A percentile compares a stretch with the other conserved stretches of the same genome.
These are phyloP conservation scores for Metschnikowia peoriensis DNA, from an alignment of 805 yeast genomes.

Conservation along the genomic window DNA sequence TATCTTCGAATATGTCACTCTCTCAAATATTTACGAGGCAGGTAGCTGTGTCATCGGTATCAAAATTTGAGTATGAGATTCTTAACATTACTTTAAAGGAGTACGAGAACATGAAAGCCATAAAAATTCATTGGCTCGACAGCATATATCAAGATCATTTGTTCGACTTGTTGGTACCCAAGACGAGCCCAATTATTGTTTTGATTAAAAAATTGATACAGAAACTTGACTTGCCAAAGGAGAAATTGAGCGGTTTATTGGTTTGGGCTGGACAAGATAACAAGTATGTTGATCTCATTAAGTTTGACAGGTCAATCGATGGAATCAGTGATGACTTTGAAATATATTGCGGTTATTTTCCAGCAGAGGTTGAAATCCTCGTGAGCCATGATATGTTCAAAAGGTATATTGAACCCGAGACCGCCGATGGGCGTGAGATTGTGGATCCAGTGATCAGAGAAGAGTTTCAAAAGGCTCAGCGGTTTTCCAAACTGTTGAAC, in stretches of 20 bases:
- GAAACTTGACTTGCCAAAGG: constrained; percentile 51
- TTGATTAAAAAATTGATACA: constrained; percentile 55
- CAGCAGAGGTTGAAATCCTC: constrained; percentile 41
- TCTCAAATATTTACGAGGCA: constrained; percentile 42
- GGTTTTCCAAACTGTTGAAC: constrained; percentile 30
- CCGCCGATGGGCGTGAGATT: constrained; percentile 20
- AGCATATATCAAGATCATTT: constrained; percentile 66
- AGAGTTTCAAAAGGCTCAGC: constrained; percentile 19
- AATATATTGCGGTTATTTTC: constrained; percentile 42
- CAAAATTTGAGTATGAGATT: constrained; percentile 67
- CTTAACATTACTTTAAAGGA: constrained; percentile 73
- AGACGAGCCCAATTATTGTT: constrained; percentile 53
- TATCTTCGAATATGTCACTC: constrained; percentile 33
- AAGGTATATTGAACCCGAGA: constrained; percentile 21
- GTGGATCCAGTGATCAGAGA: constrained; percentile 23
- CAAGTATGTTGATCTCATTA: constrained; percentile 37
- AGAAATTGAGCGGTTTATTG: constrained; percentile 46
- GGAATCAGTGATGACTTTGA: constrained; percentile 35
- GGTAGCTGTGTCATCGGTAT: constrained; percentile 44
- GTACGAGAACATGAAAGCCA: constrained; percentile 68
- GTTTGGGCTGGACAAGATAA: constrained; percentile 55
- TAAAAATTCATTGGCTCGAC: constrained; percentile 70
- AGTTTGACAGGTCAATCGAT: constrained; percentile 35
- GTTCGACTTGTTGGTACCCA: constrained; percentile 68
- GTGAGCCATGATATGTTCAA: constrained; percentile 35